These are phyloP conservation scores for Tuber magnatum DNA, from an alignment of 495 filamentous ascomycete genomes.

Conservation along the genomic window DNA sequence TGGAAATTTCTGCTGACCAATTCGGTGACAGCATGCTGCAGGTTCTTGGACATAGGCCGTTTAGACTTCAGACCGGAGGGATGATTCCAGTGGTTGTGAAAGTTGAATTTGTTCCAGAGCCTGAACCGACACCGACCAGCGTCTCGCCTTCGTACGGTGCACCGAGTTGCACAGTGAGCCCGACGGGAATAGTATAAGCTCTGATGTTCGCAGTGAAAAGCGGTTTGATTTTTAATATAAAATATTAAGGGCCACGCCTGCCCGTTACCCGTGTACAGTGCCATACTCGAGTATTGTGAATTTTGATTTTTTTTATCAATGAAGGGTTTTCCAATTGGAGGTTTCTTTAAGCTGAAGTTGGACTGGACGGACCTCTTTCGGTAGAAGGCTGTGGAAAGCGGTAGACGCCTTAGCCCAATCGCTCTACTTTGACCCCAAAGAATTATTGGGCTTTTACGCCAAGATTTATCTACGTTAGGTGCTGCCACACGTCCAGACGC, in stretches of 20 bases:
- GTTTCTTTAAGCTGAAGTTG: constrained; percentile 5
- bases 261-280: background rate
- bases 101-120: constrained; percentile 44
- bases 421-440: constrained; percentile 7
- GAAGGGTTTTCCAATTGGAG: constrained; percentile 1
- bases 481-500: constrained; percentile 18
- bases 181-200: constrained; percentile 13
- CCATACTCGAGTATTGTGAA: background rate
- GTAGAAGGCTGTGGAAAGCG: constrained; percentile 28
- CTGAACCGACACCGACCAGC: constrained; percentile 16
- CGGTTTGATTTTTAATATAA: constrained; percentile 5
- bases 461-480: constrained; percentile 6
- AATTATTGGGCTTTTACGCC: constrained; percentile 13
- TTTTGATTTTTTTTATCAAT: background rate
- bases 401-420: constrained; percentile 2
- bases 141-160: constrained; percentile 17
- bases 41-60: constrained; percentile 55
- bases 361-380: constrained; percentile 8
- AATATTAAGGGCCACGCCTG: constrained; percentile 6
- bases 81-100: constrained; percentile 64
- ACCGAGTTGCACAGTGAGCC: constrained; percentile 16
- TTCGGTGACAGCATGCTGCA: constrained; percentile 23
- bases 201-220: background rate
- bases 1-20: background rate
- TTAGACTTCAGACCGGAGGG: constrained; percentile 58